Conservation (phyloP, 768 basidiomycete genomes). For the Xanthoconium purpureum region DNA sequence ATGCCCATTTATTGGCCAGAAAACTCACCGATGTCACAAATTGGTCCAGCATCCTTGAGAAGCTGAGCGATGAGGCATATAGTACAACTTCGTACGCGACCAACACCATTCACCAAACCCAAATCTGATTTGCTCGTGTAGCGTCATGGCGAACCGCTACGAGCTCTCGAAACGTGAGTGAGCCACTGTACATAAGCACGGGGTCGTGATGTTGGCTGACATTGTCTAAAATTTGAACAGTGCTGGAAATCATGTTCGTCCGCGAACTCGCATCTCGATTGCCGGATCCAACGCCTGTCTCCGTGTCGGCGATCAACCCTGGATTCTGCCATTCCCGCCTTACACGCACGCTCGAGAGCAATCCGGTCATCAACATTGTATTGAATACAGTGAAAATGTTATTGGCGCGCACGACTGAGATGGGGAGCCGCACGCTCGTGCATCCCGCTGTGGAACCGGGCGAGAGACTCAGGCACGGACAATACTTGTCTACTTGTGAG, state of each 20-base stretch:
- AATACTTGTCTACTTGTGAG: slow-evolving; percentile 28
- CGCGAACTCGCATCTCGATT: slow-evolving; percentile 35
- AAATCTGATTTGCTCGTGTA: slow-evolving; percentile 1
- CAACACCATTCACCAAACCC: background rate
- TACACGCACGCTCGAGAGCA: slow-evolving; percentile 15
- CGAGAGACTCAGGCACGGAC: slow-evolving; percentile 25
- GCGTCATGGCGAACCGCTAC: slow-evolving; percentile 27
- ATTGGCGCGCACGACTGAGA: slow-evolving; percentile 33
- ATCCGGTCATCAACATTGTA: background rate
- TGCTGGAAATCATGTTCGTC: slow-evolving; percentile 36
- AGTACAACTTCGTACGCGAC: slow-evolving; percentile 25
- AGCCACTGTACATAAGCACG: background rate
- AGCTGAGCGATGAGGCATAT: slow-evolving; percentile 25
- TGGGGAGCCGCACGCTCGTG: slow-evolving; percentile 36
- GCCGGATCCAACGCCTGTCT: slow-evolving; percentile 25
- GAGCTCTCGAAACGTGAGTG: slow-evolving; percentile 27
- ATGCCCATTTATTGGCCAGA: slow-evolving; percentile 18
- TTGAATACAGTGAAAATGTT: slow-evolving; percentile 13
- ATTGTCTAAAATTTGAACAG: slow-evolving; percentile 10
- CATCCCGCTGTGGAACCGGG: slow-evolving; percentile 31
- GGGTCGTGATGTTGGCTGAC: background rate
- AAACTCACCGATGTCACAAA: slow-evolving; percentile 5
- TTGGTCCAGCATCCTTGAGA: slow-evolving; percentile 29
- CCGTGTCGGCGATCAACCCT: slow-evolving; percentile 33
- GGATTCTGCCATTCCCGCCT: slow-evolving; percentile 37